These are phyloP conservation scores for Ceraceosorus guamensis DNA, from an alignment of 1,284 basidiomycete genomes.

Conservation along the genomic window DNA sequence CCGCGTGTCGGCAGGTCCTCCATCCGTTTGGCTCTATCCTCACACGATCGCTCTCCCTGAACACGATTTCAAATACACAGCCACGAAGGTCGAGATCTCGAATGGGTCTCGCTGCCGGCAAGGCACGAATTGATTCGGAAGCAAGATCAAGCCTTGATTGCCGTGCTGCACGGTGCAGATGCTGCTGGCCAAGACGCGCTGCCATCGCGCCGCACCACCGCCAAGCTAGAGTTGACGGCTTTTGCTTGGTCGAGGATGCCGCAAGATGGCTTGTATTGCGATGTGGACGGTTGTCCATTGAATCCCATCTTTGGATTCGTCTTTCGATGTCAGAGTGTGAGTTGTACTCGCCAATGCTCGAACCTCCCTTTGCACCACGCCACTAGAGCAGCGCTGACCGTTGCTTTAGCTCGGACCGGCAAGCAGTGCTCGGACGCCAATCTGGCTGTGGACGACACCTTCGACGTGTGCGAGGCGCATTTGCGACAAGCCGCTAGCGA, in stretches of 20 bases:
- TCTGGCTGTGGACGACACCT: constrained; percentile 1
- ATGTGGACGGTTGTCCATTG: background rate
- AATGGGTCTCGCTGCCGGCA: background rate
- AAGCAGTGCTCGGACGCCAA: no score
- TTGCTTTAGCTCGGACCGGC: no score
- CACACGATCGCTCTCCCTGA: no score
- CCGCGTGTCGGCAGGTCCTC: background rate
- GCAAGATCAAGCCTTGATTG: background rate
- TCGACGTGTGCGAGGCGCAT: constrained; percentile 9
- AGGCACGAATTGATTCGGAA: background rate
- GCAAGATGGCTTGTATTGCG: constrained; percentile 4
- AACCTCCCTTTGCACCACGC: no score
- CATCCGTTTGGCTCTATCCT: no score
- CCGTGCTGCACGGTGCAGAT: background rate
- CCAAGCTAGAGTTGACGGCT: constrained; percentile 5
- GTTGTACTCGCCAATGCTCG: background rate
- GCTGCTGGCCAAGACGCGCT: no score
- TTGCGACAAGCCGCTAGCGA: background rate
- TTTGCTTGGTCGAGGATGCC: constrained; percentile 10
- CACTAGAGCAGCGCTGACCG: no score
- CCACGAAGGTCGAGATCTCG: no score
- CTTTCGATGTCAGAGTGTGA: constrained; percentile 3
- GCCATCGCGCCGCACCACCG: background rate
- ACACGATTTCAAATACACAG: no score
- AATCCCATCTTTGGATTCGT: constrained; percentile 4